Evolutionary conservation across 2,329 filamentous ascomycete species (phyloP).

Genomic region (Cladophialophora bantiana): DNA sequence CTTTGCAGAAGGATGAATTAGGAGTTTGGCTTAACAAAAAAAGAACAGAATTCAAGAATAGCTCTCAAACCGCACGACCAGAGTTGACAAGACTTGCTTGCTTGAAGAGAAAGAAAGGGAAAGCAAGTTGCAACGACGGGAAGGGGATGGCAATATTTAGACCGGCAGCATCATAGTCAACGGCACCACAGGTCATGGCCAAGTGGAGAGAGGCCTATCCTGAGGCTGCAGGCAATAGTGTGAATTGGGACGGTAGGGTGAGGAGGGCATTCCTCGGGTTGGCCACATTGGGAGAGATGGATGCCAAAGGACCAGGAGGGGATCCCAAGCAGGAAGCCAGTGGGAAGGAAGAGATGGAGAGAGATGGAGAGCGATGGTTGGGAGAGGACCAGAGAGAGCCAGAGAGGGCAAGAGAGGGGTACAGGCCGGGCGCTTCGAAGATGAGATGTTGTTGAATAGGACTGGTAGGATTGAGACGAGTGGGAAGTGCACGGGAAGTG

Average conservation of each 20-base stretch:
- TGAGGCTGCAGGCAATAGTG: constrained; percentile 21
- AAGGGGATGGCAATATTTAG: constrained; percentile 41
- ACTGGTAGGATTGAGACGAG: background rate
- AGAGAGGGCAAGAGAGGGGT: background rate
- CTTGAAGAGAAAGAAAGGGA: constrained; percentile 36
- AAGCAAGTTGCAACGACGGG: constrained; percentile 24
- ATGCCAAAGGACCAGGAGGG: constrained; percentile 17
- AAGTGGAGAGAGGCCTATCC: background rate
- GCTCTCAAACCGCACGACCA: constrained; percentile 37
- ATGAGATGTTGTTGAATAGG: background rate
- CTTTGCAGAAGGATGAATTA: constrained; percentile 32
- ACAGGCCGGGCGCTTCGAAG: constrained; percentile 32
- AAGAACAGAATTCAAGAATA: constrained; percentile 39
- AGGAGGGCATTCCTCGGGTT: constrained; percentile 24
- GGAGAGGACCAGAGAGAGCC: too few species aligned
- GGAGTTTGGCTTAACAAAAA: constrained; percentile 16
- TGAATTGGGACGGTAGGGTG: background rate
- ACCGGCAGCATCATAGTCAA: constrained; percentile 28
- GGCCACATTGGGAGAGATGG: constrained; percentile 28
- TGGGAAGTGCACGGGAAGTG: background rate
- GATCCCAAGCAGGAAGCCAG: constrained; percentile 23
- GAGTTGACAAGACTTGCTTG: constrained; percentile 44
- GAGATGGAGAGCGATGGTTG: too few species aligned
- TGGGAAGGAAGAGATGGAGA: constrained; percentile 9
- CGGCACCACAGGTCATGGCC: constrained; percentile 16